Conservation (phyloP, 2,329 filamentous ascomycete species). For the Dactylellina drechsleri region DNA sequence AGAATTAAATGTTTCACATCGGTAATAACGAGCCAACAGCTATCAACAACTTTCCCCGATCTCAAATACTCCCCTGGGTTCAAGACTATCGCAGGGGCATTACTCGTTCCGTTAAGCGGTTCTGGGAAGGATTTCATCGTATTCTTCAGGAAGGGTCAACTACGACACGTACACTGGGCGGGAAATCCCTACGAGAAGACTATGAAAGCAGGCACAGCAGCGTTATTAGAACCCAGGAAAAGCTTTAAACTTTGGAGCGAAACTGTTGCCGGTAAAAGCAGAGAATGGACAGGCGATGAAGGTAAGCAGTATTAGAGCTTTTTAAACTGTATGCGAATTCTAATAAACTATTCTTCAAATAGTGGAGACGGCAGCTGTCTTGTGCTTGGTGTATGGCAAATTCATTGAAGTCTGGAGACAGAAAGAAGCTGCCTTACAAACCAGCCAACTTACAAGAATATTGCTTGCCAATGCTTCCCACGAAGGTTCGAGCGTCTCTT, state of each 20-base stretch:
- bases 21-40: conserved; percentile 80
- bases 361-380: conserved; percentile 84
- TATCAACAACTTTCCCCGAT: conserved; percentile 81
- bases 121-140: conserved; percentile 86
- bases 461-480: conserved; percentile 89
- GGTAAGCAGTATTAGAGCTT: conserved; percentile 20
- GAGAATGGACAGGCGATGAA: conserved; percentile 89
- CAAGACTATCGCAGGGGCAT: conserved; percentile 76
- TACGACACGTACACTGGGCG: conserved; percentile 83
- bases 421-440: conserved; percentile 85
- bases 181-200: conserved; percentile 86
- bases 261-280: conserved; percentile 80
- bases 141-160: conserved; percentile 84
- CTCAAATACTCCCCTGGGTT: conserved; percentile 83
- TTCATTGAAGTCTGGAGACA: conserved; percentile 95
- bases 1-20: conserved; percentile 78
- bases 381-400: conserved; percentile 86
- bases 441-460: conserved; percentile 79
- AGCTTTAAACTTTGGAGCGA: conserved; percentile 86
- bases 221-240: conserved; percentile 79
- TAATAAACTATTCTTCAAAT: background rate
- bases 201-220: conserved; percentile 75
- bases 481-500: conserved; percentile 64
- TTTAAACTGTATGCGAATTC: too few species aligned
- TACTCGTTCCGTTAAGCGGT: conserved; percentile 82